Base-by-base conservation (phyloP, 148 eudicot species). In the Chenopodium formosanum region DNA sequence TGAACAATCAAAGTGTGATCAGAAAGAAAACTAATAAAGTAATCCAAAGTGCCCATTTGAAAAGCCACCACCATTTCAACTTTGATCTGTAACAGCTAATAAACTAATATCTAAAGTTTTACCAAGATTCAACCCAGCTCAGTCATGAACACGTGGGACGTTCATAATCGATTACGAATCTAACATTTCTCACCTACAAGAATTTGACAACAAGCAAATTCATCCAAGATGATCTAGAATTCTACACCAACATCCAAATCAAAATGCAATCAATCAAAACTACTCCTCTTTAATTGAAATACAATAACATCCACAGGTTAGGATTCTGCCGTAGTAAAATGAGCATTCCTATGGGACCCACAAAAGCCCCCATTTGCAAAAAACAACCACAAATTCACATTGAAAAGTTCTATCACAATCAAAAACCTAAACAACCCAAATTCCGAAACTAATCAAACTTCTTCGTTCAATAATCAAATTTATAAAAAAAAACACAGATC, bases 291-390 rank as follows among this genome's bases (percentile, higher is more conserved):
- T 4, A 25, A 50, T 40, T 0, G 12, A 17, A 20, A 72, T 2
- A 46, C 13, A 20, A 47, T 9, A 73, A 48, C 16, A 48, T 50
- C 8, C 76, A 74, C 16, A 22, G 9, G 2, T 48, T 50, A 13
- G 17, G 12, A 22, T 19, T 70, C 74, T 37, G 48, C 14, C 8
- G 32, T 4, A 66, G 16, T 29, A 66, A 4, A 64, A 11, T n/a
- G 69, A 12, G 31, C n/a, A 50, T 9, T 50, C 16, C 16, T 13
- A 50, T 13, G 16, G 56, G 69, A 9, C 34, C 70, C 70, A 66
- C 70, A 29, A 11, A 66, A 27, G 8, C 70, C 9, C 70, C 70
- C 37, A 66, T 66, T 66, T 66, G 70, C 70, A 66, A 66, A 66
- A 66, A 66, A 2, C 34, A 66, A 66, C 70, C 70, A 29, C 37